These are phyloP conservation scores for Salix exigua DNA, from an alignment of 345 rosid species.

Conservation along the genomic window DNA sequence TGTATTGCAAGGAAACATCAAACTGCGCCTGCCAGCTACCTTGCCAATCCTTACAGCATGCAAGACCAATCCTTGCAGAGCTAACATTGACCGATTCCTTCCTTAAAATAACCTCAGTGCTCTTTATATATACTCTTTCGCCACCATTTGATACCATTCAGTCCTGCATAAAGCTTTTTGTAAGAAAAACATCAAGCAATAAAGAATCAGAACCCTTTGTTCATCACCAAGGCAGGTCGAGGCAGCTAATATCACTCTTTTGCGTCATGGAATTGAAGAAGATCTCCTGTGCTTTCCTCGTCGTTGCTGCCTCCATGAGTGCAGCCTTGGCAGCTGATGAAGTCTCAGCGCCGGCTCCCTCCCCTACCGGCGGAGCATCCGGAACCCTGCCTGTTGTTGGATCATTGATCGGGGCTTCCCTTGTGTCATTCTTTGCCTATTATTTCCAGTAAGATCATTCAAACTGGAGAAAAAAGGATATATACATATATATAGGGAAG, in stretches of 20 bases:
- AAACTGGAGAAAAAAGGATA: background rate
- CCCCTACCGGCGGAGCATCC: slow-evolving; percentile 26
- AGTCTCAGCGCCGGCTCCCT: slow-evolving; percentile 30
- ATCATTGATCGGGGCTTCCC: slow-evolving; percentile 56
- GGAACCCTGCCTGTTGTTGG: slow-evolving; percentile 53
- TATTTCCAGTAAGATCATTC: slow-evolving; percentile 41
- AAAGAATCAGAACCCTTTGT: slow-evolving; percentile 6
- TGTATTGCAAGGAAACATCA: background rate
- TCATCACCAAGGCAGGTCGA: slow-evolving; percentile 18
- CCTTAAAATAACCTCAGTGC: background rate
- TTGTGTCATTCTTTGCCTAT: slow-evolving; percentile 56
- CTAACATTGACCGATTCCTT: background rate
- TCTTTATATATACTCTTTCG: slow-evolving; percentile 18
- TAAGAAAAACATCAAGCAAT: background rate
- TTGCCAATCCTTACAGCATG: slow-evolving; percentile 13
- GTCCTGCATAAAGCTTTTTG: slow-evolving; percentile 20
- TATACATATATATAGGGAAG: background rate
- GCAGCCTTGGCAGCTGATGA: slow-evolving; percentile 46
- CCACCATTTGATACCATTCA: slow-evolving; percentile 9
- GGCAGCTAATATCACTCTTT: background rate
- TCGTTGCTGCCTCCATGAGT: slow-evolving; percentile 54
- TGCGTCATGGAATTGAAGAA: slow-evolving; percentile 66
- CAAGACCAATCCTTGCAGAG: background rate
- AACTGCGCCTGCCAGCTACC: background rate
- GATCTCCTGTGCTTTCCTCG: slow-evolving; percentile 49